A percentile compares a stretch with the other conserved stretches of the same genome.
Conservation (phyloP, 148 eudicot species). For the Rhododendron kiyosumense region DNA sequence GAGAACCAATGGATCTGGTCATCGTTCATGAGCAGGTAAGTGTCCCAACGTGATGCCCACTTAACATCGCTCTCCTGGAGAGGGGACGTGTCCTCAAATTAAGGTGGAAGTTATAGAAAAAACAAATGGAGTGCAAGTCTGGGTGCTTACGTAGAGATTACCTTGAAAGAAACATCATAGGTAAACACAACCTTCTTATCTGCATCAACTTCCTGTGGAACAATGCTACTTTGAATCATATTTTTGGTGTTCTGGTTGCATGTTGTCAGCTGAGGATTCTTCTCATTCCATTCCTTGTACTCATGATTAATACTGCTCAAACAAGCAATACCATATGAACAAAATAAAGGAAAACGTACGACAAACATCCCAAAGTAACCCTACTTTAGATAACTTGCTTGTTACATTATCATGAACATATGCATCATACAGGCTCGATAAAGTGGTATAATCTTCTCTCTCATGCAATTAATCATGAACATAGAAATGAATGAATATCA, state of each 20-base stretch:
- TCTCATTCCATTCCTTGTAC: slow-evolving; percentile 52
- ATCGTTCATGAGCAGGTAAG: slow-evolving; percentile 44
- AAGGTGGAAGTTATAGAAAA: neutral
- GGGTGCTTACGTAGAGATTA: slow-evolving; percentile 7
- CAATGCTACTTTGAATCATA: slow-evolving; percentile 33
- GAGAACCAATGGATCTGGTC: slow-evolving; percentile 53
- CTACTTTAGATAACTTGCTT: neutral
- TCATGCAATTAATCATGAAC: neutral
- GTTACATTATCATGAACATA: neutral
- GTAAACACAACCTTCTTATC: slow-evolving; percentile 46
- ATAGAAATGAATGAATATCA: neutral
- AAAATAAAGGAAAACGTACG: neutral
- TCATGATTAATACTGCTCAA: slow-evolving; percentile 47
- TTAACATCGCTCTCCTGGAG: slow-evolving; percentile 42
- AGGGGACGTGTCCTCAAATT: neutral
- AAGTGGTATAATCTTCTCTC: neutral
- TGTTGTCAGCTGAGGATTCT: slow-evolving; percentile 50
- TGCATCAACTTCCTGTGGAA: slow-evolving; percentile 53
- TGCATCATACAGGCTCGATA: neutral
- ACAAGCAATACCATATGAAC: neutral
- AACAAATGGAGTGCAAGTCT: neutral
- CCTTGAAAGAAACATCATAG: slow-evolving; percentile 57
- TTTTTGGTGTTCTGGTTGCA: slow-evolving; percentile 51
- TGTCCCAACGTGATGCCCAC: slow-evolving; percentile 56
- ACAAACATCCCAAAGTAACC: slow-evolving; percentile 8